A percentile compares a stretch with the other conserved stretches of the same genome.
These are phyloP conservation scores for Gymnopilus junonius DNA, from an alignment of 768 basidiomycete species.

Conservation along the genomic window DNA sequence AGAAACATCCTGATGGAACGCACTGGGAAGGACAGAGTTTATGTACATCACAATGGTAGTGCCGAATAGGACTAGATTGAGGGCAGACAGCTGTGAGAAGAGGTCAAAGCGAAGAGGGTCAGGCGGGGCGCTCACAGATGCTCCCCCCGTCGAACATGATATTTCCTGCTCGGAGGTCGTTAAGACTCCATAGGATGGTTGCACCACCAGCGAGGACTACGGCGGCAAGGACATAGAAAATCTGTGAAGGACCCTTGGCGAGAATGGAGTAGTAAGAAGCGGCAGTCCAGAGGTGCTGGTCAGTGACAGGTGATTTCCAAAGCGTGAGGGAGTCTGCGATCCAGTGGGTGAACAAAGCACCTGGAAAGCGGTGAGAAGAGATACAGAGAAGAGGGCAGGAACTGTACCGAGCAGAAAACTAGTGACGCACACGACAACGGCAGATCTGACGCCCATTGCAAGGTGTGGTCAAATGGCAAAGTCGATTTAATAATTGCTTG, in stretches of 20 bases:
- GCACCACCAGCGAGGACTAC: slow-evolving; percentile 62
- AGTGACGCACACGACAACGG: slow-evolving; percentile 75
- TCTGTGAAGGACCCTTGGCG: slow-evolving; percentile 61
- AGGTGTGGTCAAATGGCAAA: too few relatives aligned
- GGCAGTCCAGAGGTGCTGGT: slow-evolving; percentile 81
- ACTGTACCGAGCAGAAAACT: slow-evolving; percentile 78
- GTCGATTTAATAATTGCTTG: too few relatives aligned
- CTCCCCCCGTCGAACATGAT: slow-evolving; percentile 93
- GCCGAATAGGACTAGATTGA: slow-evolving; percentile 68
- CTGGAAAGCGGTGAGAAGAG: slow-evolving; percentile 38
- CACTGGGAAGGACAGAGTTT: slow-evolving; percentile 81
- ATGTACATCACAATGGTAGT: slow-evolving; percentile 74
- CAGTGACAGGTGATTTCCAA: slow-evolving; percentile 89
- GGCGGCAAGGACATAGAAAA: slow-evolving; percentile 60
- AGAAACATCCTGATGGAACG: slow-evolving; percentile 30
- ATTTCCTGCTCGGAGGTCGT: slow-evolving; percentile 79
- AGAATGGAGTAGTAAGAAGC: slow-evolving; percentile 84
- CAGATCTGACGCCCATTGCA: slow-evolving; percentile 72
- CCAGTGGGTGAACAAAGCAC: slow-evolving; percentile 87
- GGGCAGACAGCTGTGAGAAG: slow-evolving; percentile 1
- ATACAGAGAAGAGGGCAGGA: slow-evolving; percentile 1
- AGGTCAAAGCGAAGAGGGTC: slow-evolving; percentile 3
- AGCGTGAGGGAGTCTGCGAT: slow-evolving; percentile 91
- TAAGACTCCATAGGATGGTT: slow-evolving; percentile 78
- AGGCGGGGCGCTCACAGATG: slow-evolving; percentile 70